These are phyloP conservation scores for Scutellaria minor DNA, from an alignment of 257 asterid genomes.

Conservation along the genomic window DNA sequence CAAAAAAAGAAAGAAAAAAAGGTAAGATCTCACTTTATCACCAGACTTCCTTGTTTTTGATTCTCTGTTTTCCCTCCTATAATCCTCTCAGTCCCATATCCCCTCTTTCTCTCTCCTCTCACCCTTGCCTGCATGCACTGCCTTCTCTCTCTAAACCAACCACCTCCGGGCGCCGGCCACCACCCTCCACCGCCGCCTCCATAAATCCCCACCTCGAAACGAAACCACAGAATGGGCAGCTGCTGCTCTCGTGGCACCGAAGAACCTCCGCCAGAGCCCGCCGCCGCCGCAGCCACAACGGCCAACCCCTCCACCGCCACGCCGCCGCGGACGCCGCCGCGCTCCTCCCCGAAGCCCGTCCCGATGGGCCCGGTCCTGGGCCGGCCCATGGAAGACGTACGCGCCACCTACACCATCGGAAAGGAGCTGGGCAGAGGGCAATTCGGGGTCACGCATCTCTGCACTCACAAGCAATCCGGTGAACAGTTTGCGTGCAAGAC, in stretches of 20 bases:
- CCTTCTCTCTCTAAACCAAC: conserved; percentile 42
- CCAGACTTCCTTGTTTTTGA: conserved; percentile 2
- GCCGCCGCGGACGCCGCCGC: conserved; percentile 44
- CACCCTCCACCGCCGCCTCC: not conserved
- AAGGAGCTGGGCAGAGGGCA: conserved; percentile 73
- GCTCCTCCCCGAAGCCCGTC: conserved; percentile 48
- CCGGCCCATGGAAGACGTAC: conserved; percentile 67
- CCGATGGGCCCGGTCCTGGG: conserved; percentile 61
- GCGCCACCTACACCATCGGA: conserved; percentile 53
- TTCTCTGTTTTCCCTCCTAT: conserved; percentile 32
- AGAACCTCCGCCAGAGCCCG: conserved; percentile 36
- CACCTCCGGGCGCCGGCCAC: conserved; percentile 8
- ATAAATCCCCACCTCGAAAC: not conserved
- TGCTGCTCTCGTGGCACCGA: conserved; percentile 54
- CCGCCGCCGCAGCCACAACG: conserved; percentile 1
- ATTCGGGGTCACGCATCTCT: conserved; percentile 62
- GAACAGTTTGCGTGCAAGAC: conserved; percentile 70
- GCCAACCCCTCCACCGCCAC: conserved; percentile 27
- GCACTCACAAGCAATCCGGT: conserved; percentile 58
- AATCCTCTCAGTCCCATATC: conserved; percentile 37
- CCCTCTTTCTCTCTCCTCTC: conserved; percentile 36
- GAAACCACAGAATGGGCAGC: conserved; percentile 49
- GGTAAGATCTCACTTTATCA: not conserved
- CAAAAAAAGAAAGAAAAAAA: not conserved
- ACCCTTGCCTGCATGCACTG: conserved; percentile 38